Percentiles rank a stretch among this genome's conserved stretches.
phyloP scores from a whole-genome alignment of 148 eudicot genomes.

The Fagopyrum tataricum region DNA sequence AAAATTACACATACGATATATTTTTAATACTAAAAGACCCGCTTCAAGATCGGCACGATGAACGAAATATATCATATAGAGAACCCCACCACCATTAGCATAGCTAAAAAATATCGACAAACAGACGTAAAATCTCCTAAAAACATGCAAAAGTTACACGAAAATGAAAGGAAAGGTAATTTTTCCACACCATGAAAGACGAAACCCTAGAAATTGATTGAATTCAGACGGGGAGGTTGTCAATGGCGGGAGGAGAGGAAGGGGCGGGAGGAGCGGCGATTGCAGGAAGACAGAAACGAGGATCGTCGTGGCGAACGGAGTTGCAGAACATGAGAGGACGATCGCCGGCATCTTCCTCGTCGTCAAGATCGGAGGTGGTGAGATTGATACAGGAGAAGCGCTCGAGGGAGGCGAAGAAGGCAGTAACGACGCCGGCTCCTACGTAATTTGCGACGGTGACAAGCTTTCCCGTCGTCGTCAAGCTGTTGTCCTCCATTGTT shows the following conservation, averaged over 20 bases:
- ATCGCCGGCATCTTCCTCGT: conserved; percentile 49
- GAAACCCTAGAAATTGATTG: neutral
- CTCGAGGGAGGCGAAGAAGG: conserved; percentile 70
- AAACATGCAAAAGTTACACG: neutral
- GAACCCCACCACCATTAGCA: conserved; percentile 2
- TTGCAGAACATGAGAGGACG: conserved; percentile 55
- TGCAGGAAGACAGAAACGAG: conserved; percentile 26
- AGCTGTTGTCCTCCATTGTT: conserved; percentile 40
- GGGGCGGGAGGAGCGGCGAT: neutral
- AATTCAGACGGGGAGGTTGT: conserved; percentile 59
- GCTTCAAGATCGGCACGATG: neutral
- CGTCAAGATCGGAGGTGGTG: conserved; percentile 45
- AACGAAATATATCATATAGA: neutral
- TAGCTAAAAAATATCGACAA: conserved; percentile 11
- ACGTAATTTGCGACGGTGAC: conserved; percentile 54
- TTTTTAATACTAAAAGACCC: neutral
- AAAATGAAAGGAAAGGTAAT: neutral
- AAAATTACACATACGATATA: neutral
- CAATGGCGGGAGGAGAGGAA: conserved; percentile 18
- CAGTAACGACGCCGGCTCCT: conserved; percentile 55
- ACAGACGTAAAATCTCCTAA: neutral
- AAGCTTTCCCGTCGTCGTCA: conserved; percentile 31
- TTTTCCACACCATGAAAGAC: neutral
- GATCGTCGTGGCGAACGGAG: conserved; percentile 34
- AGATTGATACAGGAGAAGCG: conserved; percentile 68